A percentile compares a stretch with the other conserved stretches of the same genome.
Evolutionary conservation across 345 rosid genomes (phyloP).

Genomic region (Melaleuca quinquenervia): DNA sequence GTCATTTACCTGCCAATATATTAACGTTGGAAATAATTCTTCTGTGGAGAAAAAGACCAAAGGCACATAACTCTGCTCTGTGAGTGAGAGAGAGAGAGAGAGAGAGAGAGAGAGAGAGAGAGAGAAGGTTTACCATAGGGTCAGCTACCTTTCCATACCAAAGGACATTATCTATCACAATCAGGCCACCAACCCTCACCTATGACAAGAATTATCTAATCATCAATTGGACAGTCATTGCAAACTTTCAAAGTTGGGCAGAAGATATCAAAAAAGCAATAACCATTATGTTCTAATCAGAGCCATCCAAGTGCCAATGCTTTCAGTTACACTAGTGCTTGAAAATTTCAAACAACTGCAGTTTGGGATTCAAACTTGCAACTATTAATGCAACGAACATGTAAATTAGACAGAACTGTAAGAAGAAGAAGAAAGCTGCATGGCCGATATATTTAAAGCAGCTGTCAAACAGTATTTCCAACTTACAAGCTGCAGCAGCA

Average conservation of each 20-base stretch:
- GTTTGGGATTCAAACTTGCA: neutral
- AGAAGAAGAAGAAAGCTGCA: neutral
- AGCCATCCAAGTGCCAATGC: neutral
- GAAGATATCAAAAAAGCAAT: neutral
- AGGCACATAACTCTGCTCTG: neutral
- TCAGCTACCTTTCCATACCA: slow-evolving; percentile 94
- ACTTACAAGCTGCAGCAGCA: slow-evolving; percentile 74
- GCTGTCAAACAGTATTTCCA: neutral
- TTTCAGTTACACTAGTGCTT: neutral
- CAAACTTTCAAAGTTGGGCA: neutral
- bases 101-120: neutral
- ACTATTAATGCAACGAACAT: neutral
- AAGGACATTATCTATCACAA: slow-evolving; percentile 86
- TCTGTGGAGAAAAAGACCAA: neutral
- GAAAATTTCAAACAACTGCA: neutral
- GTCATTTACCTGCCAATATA: slow-evolving; percentile 53
- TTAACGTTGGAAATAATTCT: neutral
- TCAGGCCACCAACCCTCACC: slow-evolving; percentile 82
- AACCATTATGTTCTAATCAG: neutral
- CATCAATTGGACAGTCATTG: neutral
- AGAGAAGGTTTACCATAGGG: slow-evolving; percentile 37
- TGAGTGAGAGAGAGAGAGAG: neutral
- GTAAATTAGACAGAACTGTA: neutral
- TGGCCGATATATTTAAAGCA: neutral
- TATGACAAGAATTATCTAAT: neutral